These are phyloP conservation scores for Pestalotiopsis sp. DNA, from an alignment of 2,329 filamentous ascomycete species.

Conservation along the genomic window DNA sequence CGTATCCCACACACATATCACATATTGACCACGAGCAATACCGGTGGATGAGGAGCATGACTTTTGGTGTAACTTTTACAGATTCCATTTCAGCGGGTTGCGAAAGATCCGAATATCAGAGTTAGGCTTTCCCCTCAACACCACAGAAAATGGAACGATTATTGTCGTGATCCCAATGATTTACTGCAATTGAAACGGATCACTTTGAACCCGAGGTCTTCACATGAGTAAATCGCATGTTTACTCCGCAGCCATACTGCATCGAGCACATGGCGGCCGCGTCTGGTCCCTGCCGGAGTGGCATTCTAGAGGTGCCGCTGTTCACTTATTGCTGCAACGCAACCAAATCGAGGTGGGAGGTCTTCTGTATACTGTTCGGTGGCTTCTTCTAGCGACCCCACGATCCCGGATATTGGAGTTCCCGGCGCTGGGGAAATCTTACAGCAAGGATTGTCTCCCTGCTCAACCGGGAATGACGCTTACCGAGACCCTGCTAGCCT, in stretches of 20 bases:
- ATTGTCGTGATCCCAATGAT: background rate
- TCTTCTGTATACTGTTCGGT: background rate
- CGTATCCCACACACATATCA: background rate
- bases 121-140: background rate
- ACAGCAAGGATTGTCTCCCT: background rate
- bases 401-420: background rate
- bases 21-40: background rate
- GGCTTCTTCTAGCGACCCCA: background rate
- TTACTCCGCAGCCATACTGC: background rate
- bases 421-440: background rate
- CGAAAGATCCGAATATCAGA: background rate
- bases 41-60: background rate
- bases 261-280: background rate
- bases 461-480: background rate
- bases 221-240: background rate
- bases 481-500: background rate
- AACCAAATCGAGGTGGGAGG: background rate
- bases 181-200: background rate
- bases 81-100: background rate
- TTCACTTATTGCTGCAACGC: background rate
- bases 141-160: background rate
- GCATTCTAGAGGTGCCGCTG: background rate
- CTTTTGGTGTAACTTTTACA: background rate
- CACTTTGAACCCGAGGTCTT: background rate
- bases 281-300: background rate